Evolutionary conservation across 129 eudicot genomes (phyloP), one percentile per base, ranked within the genome.

Genomic region (Lactuca sativa): DNA sequence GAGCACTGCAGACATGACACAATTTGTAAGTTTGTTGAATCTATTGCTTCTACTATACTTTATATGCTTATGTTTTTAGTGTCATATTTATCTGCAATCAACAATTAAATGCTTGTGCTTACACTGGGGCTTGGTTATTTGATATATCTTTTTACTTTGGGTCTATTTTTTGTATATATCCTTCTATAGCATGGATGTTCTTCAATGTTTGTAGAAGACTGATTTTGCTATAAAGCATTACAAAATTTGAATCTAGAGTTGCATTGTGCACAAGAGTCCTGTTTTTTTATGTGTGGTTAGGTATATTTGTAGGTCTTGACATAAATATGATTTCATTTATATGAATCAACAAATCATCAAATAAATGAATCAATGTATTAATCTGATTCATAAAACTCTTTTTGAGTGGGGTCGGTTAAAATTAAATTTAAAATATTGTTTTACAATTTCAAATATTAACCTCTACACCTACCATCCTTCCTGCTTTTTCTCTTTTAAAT

Each of bases 1-100:
- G 73, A 89, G 87, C 82, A 78, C 91, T 18, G 86, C 91, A 69
- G 96, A 92, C 78, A 92, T 89, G 96, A 89, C 98, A 40, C 95
- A 74, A 31, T 92, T 92, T 85, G 98, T 92, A 72, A 89, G 98
- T 84, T 77, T 81, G 57, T 73, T 17, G 18, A 44, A 34, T 38
- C 30, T 5, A 25, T 72, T 48, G 51, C 52, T 67, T 66, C 12
- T 43, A 55, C 17, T 59, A 33, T 33, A 17, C 7, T 9, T n/a
- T 40, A 38, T 53, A 36, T 33, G 31, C 16, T 63, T 64, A 31
- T 62, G 49, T 32, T 36, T 60, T 18, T 25, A 47, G 56, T 33
- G 32, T 53, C 56, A 10, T 33, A 33, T 44, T 54, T 52, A 9
- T 70, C 9, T 57, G 67, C 56, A 30, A 9, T 16, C 62, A 30